Evolutionary conservation across 768 basidiomycete species (phyloP).

Genomic region (Ramaria rubella): DNA sequence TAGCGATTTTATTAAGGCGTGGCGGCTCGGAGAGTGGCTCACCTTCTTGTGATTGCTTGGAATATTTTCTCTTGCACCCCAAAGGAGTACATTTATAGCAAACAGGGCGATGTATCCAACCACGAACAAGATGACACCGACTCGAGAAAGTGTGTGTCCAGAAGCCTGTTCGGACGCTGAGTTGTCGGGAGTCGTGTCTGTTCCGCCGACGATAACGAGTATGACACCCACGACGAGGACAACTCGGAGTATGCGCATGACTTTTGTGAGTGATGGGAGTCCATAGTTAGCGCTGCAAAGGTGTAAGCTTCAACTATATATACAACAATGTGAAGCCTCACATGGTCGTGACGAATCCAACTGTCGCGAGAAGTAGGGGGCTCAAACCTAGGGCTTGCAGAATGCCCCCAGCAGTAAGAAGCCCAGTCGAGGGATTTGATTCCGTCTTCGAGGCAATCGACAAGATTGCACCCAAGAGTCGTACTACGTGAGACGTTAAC

Average conservation of each 20-base stretch:
- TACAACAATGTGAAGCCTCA: constrained; percentile 16
- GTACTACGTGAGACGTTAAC: neutral
- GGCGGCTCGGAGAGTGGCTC: too few species aligned
- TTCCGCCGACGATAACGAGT: constrained; percentile 31
- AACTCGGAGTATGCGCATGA: constrained; percentile 25
- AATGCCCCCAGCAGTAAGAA: constrained; percentile 48
- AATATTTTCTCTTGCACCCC: constrained; percentile 4
- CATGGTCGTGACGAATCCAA: constrained; percentile 32
- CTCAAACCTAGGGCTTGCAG: constrained; percentile 35
- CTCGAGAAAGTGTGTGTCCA: too few species aligned
- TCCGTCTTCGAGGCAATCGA: neutral
- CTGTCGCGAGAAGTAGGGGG: constrained; percentile 31
- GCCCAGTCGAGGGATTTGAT: constrained; percentile 19
- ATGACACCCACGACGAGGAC: constrained; percentile 23
- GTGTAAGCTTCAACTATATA: neutral
- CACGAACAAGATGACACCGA: constrained; percentile 29
- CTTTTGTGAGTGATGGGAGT: neutral
- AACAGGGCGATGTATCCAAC: constrained; percentile 33
- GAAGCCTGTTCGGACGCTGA: constrained; percentile 17
- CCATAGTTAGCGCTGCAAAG: neutral
- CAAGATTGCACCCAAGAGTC: neutral
- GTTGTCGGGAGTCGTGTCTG: constrained; percentile 12
- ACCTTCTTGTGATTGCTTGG: neutral
- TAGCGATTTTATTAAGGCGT: neutral
- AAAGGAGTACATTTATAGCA: constrained; percentile 9